Evolutionary conservation across 768 basidiomycete genomes (phyloP).

Genomic region (Auricularia sp.): DNA sequence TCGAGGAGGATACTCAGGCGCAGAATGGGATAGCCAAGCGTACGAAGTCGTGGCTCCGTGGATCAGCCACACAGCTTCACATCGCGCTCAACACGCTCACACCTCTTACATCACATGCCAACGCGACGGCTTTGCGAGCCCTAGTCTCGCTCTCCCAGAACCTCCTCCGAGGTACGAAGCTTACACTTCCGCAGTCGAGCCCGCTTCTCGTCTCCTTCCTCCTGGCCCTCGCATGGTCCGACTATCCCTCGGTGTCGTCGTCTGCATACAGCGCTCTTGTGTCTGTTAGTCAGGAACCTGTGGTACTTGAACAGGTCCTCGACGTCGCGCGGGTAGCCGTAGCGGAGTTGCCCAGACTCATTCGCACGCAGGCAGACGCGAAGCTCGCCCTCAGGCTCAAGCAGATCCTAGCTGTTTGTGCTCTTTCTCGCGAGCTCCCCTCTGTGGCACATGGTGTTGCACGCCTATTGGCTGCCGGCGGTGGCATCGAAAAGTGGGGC

Average conservation of each 20-base stretch:
- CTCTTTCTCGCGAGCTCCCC: constrained; percentile 30
- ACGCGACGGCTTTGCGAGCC: constrained; percentile 49
- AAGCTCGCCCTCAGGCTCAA: constrained; percentile 60
- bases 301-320: constrained; percentile 47
- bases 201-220: constrained; percentile 62
- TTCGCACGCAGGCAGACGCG: constrained; percentile 61
- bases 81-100: constrained; percentile 73
- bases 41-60: constrained; percentile 69
- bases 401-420: constrained; percentile 63
- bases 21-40: constrained; percentile 44
- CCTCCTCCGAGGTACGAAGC: constrained; percentile 44
- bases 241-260: constrained; percentile 41
- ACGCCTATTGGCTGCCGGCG: constrained; percentile 65
- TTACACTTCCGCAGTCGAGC: constrained; percentile 59
- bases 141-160: constrained; percentile 45
- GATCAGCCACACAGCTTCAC: constrained; percentile 72
- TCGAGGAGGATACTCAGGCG: constrained; percentile 14
- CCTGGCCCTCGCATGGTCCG: constrained; percentile 58
- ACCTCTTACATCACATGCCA: constrained; percentile 62
- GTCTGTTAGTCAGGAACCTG: constrained; percentile 32
- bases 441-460: constrained; percentile 46
- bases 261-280: constrained; percentile 40
- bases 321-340: constrained; percentile 58
- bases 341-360: constrained; percentile 57
- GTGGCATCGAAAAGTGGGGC: constrained; percentile 88